Evolutionary conservation across 768 basidiomycete genomes (phyloP).

Genomic region (Tricholoma terreum): DNA sequence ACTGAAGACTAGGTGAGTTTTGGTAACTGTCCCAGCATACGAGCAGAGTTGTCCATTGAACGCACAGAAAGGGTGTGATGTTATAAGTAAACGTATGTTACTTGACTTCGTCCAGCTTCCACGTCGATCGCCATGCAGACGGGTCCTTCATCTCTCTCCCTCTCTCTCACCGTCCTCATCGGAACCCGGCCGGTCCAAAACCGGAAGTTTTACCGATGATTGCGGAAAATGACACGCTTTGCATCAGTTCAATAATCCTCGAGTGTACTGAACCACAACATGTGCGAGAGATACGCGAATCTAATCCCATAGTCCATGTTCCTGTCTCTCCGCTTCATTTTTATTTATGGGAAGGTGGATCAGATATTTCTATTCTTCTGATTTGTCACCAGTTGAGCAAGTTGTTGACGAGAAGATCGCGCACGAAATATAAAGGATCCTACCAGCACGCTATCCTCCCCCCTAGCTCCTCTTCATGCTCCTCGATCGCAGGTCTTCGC

Average conservation of each 20-base stretch:
- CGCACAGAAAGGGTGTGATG: neutral
- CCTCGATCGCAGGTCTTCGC: conserved; percentile 40
- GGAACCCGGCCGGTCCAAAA: conserved; percentile 32
- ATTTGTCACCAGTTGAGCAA: conserved; percentile 36
- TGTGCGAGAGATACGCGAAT: conserved; percentile 38
- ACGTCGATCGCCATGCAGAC: conserved; percentile 1
- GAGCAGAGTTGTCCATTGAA: neutral
- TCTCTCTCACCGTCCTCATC: conserved; percentile 26
- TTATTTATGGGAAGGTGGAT: conserved; percentile 16
- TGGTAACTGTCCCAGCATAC: neutral
- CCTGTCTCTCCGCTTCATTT: conserved; percentile 24
- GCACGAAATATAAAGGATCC: conserved; percentile 26
- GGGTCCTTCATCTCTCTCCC: neutral
- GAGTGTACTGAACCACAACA: conserved; percentile 17
- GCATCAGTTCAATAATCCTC: conserved; percentile 17
- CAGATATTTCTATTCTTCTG: conserved; percentile 21
- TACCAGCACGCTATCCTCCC: conserved; percentile 13
- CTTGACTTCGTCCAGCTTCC: neutral
- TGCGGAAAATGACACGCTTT: conserved; percentile 40
- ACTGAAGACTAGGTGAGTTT: conserved; percentile 1
- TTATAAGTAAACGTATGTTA: neutral
- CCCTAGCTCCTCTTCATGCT: conserved; percentile 40
- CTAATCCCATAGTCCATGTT: conserved; percentile 35
- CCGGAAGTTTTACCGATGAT: conserved; percentile 37
- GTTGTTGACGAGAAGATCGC: conserved; percentile 25